Base-by-base conservation (phyloP, 768 basidiomycete species). In the Suillus discolor region DNA sequence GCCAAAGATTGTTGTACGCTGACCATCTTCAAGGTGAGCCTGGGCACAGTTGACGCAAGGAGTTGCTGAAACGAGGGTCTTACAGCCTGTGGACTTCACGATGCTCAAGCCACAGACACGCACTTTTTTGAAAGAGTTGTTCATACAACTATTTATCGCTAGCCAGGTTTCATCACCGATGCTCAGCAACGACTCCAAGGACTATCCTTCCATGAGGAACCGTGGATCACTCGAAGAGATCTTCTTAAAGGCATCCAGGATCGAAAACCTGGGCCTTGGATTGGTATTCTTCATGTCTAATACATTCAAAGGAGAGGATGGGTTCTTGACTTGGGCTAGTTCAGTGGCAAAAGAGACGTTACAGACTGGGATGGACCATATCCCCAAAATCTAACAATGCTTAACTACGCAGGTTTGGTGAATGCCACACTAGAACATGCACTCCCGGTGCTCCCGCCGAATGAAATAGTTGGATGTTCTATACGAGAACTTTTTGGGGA, bases 31-130 rank as follows among this genome's bases (percentile, higher is more conserved):
- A 98, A 98, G 86, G 96, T 96, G 64, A 64, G 76, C 28, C 45
- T 36, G 6, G 25, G 42, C 20, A 3, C 63, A 28, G 18, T 23
- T 38, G 16, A 18, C 5, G 7, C 6, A 18, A 28, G 13, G 7
- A 1, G 8, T 42, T 62, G n/a, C 42, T 49, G 61, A 1, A 63
- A 34, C 11, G 9, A 44, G 25, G 20, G 28, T 68, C 9, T 55
- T 20, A 63, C 71, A 97, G 95, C 93, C 96, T 20, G 83, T 99
- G 55, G 93, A 97, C 72, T 98, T 99, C 73, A 90, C 88, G 0
- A 65, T 79, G 0, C 83, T 97, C 59, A 90, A 92, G 68, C 75
- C 86, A 6, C 84, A 84, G 64, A 86, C 91, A 7, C 79, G 72
- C 2, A 76, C 74, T 18, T 99, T 98, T 77, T 80, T 99, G 51